Evolutionary conservation across 768 basidiomycete species (phyloP), one percentile per base, ranked within the genome.

Genomic region (Leccinum imitatum): DNA sequence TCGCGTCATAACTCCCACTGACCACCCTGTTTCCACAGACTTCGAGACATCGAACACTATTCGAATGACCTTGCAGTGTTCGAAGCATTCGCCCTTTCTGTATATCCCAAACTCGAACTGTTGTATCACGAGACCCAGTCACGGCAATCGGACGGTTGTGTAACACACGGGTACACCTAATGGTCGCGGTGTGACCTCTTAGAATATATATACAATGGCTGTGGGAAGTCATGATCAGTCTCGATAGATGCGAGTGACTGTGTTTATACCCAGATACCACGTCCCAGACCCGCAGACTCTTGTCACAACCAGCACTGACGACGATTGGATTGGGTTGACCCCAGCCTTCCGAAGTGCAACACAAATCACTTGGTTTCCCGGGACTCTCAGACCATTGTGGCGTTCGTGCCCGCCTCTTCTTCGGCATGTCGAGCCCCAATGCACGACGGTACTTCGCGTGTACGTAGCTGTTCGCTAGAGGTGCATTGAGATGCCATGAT

Each of bases 271-370:
- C 95, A 17, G 90, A 86, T 54, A 84, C 80, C 7, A 90, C 84
- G 69, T 97, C 93, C 95, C 95, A 98, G 0, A 99, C 92, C 37
- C 89, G 80, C n/a, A 99, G 76, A 50, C 85, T 83, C 65, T 95
- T 89, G 69, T 99, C 96, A 67, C 96, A 97, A 5, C 95, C 95
- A 1, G 92, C 95, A 60, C 90, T 94, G 23, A 98, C 89, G 19
- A 96, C 85, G 6, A 97, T 77, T 7, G 92, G 79, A 53, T 85
- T 84, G 2, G 86, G 84, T 69, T 95, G 91, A 0, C 95, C 95
- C 92, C 93, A 98, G 1, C 96, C 96, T 55, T 85, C 81, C 0
- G 90, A 87, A 2, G 90, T 82, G 55, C 85, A 84, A 61, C 87
- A 85, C 15, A 79, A 75, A 59, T 82, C 79, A 56, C 81, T 86